Evolutionary conservation across 306 rosid genomes (phyloP).

Genomic region (Dalbergia cultrata): DNA sequence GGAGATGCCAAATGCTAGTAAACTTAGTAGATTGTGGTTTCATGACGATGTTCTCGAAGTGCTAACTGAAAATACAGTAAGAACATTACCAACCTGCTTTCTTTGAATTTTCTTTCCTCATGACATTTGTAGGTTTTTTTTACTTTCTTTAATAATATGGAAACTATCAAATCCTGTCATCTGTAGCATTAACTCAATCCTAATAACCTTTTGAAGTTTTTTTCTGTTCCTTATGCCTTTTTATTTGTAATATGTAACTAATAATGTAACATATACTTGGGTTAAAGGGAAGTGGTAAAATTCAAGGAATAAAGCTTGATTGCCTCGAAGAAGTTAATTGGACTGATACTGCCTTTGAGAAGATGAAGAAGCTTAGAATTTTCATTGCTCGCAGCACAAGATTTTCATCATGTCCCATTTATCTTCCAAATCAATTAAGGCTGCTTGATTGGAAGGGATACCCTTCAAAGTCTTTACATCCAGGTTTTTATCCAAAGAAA

Average conservation of each 20-base stretch:
- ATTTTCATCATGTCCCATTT: neutral
- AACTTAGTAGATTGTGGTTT: constrained; percentile 8
- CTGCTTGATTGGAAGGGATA: constrained; percentile 2
- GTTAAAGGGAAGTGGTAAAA: neutral
- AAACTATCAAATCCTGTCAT: too few species aligned
- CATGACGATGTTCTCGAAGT: neutral
- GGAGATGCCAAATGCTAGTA: neutral
- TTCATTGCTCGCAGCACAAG: neutral
- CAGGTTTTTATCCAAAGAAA: neutral
- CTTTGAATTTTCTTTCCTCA: neutral
- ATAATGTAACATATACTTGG: too few species aligned
- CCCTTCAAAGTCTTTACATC: neutral
- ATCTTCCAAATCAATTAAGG: neutral
- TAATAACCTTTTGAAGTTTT: too few species aligned
- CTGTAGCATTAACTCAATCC: too few species aligned
- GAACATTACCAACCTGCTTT: neutral
- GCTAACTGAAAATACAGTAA: too few species aligned
- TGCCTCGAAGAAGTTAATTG: neutral
- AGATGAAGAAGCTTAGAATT: constrained; percentile 9
- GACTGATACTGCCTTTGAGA: neutral
- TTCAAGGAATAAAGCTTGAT: neutral
- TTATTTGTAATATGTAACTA: too few species aligned
- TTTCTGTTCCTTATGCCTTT: too few species aligned
- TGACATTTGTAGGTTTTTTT: too few species aligned
- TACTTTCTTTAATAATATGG: too few species aligned